Evolutionary conservation across 352 stramenopile species (phyloP).

Genomic region (Achlya hypogyna): DNA sequence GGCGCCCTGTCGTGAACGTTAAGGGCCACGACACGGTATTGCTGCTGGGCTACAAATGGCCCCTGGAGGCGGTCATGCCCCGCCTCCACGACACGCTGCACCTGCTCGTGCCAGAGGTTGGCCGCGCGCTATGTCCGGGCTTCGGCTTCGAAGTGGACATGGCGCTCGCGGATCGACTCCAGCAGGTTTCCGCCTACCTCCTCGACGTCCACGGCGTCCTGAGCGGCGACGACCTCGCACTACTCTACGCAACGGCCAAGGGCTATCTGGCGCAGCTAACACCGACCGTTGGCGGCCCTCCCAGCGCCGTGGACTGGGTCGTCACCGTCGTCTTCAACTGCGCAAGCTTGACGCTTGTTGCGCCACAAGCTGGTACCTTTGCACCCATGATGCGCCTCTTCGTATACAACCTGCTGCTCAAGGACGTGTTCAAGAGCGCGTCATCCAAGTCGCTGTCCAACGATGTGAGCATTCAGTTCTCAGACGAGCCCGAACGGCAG

Average conservation of each 20-base stretch:
- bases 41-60: neutral
- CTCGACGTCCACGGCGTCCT: conserved; percentile 7
- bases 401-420: conserved; percentile 4
- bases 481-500: neutral
- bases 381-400: conserved; percentile 6
- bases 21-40: neutral
- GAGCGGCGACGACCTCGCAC: neutral
- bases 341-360: neutral
- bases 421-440: neutral
- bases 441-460: neutral
- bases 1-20: neutral
- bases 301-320: neutral
- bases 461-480: conserved; percentile 6
- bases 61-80: neutral
- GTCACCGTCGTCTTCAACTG: neutral
- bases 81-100: neutral
- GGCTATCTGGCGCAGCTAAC: neutral
- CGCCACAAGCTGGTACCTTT: neutral
- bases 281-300: neutral
- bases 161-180: neutral
- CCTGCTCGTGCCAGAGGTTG: neutral
- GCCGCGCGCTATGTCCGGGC: neutral
- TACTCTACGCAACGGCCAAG: neutral
- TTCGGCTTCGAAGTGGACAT: conserved; percentile 8
- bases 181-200: neutral